phyloP scores from a whole-genome alignment of 306 rosid genomes.

The Senna siamea region DNA sequence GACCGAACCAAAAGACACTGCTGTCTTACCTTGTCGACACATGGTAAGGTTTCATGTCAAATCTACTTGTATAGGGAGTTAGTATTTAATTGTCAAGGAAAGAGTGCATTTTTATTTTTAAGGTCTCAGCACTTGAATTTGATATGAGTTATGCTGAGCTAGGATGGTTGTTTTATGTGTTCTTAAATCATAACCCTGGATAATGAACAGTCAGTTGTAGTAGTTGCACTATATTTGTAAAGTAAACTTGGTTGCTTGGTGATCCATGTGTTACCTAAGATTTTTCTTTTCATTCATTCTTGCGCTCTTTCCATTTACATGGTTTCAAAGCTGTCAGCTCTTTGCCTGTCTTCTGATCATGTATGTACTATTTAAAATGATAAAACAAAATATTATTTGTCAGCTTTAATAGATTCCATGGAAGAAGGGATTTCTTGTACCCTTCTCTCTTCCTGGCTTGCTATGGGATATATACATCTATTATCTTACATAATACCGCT shows the following conservation, averaged over 20 bases:
- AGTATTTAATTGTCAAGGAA: constrained; percentile 12
- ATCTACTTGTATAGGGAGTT: constrained; percentile 22
- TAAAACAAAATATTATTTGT: neutral
- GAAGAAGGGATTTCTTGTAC: neutral
- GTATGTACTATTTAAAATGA: constrained; percentile 4
- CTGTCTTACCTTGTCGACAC: constrained; percentile 91
- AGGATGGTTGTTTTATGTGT: constrained; percentile 8
- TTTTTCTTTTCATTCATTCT: constrained; percentile 5
- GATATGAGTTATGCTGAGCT: constrained; percentile 13
- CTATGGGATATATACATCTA: constrained; percentile 1
- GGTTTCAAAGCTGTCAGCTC: constrained; percentile 18
- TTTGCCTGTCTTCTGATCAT: neutral
- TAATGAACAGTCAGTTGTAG: neutral
- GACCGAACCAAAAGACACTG: constrained; percentile 90
- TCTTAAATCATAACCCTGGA: constrained; percentile 23
- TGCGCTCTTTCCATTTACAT: neutral
- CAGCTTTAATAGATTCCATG: neutral
- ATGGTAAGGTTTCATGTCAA: constrained; percentile 60
- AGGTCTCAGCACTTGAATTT: constrained; percentile 11
- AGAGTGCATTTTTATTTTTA: constrained; percentile 13
- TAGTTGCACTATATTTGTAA: constrained; percentile 6
- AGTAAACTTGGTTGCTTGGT: constrained; percentile 7
- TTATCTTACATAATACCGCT: constrained; percentile 6
- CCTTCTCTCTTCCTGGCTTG: constrained; percentile 19
- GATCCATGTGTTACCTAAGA: neutral